Evolutionary conservation across 2,329 filamentous ascomycete species (phyloP).

Genomic region (Eutypella sp.): DNA sequence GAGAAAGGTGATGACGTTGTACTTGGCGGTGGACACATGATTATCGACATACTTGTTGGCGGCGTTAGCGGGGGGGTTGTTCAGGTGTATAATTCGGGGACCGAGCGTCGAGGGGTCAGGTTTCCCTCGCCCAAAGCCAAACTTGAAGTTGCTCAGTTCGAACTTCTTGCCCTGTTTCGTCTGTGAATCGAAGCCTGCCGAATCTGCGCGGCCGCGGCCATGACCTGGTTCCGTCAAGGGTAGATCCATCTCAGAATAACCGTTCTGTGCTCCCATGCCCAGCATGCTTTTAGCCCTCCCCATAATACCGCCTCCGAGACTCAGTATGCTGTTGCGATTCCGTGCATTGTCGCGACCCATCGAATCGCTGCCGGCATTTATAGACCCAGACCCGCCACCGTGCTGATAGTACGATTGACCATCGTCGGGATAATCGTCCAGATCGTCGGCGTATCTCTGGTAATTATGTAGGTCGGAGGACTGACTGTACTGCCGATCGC

Average conservation of each 20-base stretch:
- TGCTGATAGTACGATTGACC: constrained; percentile 80
- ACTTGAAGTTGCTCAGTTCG: constrained; percentile 77
- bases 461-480: constrained; percentile 83
- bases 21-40: constrained; percentile 95
- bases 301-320: constrained; percentile 79
- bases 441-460: constrained; percentile 82
- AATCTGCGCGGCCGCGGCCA: constrained; percentile 34
- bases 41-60: constrained; percentile 91
- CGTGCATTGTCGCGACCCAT: constrained; percentile 52
- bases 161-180: constrained; percentile 53
- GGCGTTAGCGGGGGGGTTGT: constrained; percentile 90
- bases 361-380: constrained; percentile 34
- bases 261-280: constrained; percentile 70
- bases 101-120: constrained; percentile 86
- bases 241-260: constrained; percentile 97
- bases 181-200: constrained; percentile 20
- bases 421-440: constrained; percentile 77
- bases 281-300: constrained; percentile 86
- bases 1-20: constrained; percentile 87
- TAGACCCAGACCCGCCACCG: constrained; percentile 53
- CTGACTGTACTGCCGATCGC: constrained; percentile 58
- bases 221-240: constrained; percentile 88
- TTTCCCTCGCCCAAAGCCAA: constrained; percentile 80
- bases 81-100: constrained; percentile 88
- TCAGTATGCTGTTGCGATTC: constrained; percentile 84